Conservation (phyloP, 2,329 filamentous ascomycete genomes). For the Ophidiomyces ophidiicola region DNA sequence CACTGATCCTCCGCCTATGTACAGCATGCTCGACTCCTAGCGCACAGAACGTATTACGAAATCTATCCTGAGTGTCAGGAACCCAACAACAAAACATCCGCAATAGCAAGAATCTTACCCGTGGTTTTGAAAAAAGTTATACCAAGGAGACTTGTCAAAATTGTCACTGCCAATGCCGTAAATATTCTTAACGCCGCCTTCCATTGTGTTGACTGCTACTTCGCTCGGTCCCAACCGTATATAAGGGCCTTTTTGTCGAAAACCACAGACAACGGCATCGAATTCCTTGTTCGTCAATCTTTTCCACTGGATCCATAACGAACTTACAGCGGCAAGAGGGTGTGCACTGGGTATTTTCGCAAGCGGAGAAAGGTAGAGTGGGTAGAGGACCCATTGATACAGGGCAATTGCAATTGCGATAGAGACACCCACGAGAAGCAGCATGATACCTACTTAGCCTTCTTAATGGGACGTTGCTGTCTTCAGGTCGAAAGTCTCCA, state of each 20-base stretch:
- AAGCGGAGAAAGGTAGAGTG: slow-evolving; percentile 9
- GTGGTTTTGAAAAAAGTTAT: slow-evolving; percentile 29
- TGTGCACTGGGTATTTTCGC: slow-evolving; percentile 9
- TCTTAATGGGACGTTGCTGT: no score
- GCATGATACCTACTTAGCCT: slow-evolving; percentile 1
- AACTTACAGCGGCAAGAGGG: slow-evolving; percentile 10
- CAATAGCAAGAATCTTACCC: not conserved
- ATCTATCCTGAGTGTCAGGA: slow-evolving; percentile 1
- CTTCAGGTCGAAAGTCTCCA: not conserved
- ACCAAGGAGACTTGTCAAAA: slow-evolving; percentile 52
- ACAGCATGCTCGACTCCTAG: slow-evolving; percentile 40
- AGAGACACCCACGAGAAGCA: not conserved
- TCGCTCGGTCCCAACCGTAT: slow-evolving; percentile 10
- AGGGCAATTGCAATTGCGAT: slow-evolving; percentile 1
- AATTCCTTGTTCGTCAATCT: slow-evolving; percentile 9
- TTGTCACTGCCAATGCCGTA: slow-evolving; percentile 35
- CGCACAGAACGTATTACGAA: slow-evolving; percentile 10
- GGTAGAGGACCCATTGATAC: slow-evolving; percentile 6
- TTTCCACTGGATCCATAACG: slow-evolving; percentile 12
- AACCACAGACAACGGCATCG: slow-evolving; percentile 5
- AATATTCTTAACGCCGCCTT: slow-evolving; percentile 7
- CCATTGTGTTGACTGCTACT: slow-evolving; percentile 10
- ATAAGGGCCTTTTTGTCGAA: slow-evolving; percentile 10
- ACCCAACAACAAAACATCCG: not conserved
- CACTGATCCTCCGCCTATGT: slow-evolving; percentile 59